These are phyloP conservation scores for Euphrasia arctica DNA, from an alignment of 305 asterid species.

Conservation along the genomic window DNA sequence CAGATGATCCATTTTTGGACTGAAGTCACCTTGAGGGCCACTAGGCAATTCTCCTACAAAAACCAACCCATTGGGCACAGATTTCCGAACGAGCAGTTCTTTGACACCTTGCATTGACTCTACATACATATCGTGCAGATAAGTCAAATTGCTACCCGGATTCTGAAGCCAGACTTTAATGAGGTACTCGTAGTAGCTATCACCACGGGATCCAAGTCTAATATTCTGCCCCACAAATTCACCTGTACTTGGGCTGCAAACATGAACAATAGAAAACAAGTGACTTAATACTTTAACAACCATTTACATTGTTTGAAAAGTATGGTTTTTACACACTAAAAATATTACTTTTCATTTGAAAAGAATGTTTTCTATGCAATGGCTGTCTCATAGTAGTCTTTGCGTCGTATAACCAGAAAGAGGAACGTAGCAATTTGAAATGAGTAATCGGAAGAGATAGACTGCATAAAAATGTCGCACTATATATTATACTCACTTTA, in stretches of 20 bases:
- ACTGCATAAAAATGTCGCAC: not conserved
- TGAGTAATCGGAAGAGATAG: not conserved
- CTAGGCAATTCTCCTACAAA: slow-evolving; percentile 91
- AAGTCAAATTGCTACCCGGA: slow-evolving; percentile 58
- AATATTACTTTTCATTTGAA: too few species aligned
- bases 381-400: too few species aligned
- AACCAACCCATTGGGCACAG: slow-evolving; percentile 82
- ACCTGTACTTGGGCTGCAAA: slow-evolving; percentile 85
- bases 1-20: slow-evolving; percentile 99
- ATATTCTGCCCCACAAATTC: slow-evolving; percentile 86
- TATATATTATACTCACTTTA: slow-evolving; percentile 46
- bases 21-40: slow-evolving; percentile 67
- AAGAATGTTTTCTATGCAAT: too few species aligned
- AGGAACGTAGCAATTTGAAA: not conserved
- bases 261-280: slow-evolving; percentile 30
- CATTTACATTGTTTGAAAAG: not conserved
- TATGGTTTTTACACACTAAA: too few species aligned
- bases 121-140: slow-evolving; percentile 74
- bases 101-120: slow-evolving; percentile 91
- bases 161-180: slow-evolving; percentile 93
- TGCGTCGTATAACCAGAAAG: too few species aligned
- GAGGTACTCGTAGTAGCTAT: slow-evolving; percentile 97
- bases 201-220: slow-evolving; percentile 98
- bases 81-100: slow-evolving; percentile 76
- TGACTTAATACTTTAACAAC: slow-evolving; percentile 14